Base-by-base conservation (phyloP, 2,329 filamentous ascomycete genomes). In the Cyanodermella asteris region DNA sequence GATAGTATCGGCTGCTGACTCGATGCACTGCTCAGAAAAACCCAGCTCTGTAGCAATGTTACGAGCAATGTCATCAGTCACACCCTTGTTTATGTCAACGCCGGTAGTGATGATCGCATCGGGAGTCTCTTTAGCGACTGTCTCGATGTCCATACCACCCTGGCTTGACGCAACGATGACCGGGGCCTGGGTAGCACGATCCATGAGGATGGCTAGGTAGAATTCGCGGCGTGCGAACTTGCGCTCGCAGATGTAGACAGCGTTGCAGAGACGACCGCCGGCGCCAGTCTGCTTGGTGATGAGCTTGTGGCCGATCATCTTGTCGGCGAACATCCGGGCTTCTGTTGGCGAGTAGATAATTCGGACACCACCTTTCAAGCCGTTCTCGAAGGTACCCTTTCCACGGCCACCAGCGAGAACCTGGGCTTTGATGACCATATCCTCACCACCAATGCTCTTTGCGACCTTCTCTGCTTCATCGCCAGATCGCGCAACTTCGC, bases 281-380 rank as follows among this genome's bases (percentile, higher is more conserved):
- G 84, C 78, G 51, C 87, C 87, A 31, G 87, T 97, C 64, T 97
- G 87, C 71, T 97, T 97, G 54, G 87, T 97, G 57, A 97, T 69
- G 55, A 97, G 80, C 59, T 93, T 93, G 62, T 97, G 84, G 48
- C 87, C 87, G 55, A 97, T 94, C 87, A 97, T 97, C 63, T 97
- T 82, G 41, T 84, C 68, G 41, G 87, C 84, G 50, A 97, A 91
- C 71, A 94, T 91, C 64, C 80, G 76, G 47, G 87, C 87, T 64
- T 72, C 67, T 43, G 81, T 82, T 31, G 87, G 78, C 61, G 84
- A 94, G 69, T 94, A 97, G 57, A 97, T 91, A 45, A 97, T 82
- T 43, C 87, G 72, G 42, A 97, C 87, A 61, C 87, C 87, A 45
- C 87, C 87, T 66, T 97, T 97, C 50, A 97, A 72, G 43, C 87